These are phyloP conservation scores for Calonectria hongkongensis DNA, from an alignment of 2,329 filamentous ascomycete genomes.

Conservation along the genomic window DNA sequence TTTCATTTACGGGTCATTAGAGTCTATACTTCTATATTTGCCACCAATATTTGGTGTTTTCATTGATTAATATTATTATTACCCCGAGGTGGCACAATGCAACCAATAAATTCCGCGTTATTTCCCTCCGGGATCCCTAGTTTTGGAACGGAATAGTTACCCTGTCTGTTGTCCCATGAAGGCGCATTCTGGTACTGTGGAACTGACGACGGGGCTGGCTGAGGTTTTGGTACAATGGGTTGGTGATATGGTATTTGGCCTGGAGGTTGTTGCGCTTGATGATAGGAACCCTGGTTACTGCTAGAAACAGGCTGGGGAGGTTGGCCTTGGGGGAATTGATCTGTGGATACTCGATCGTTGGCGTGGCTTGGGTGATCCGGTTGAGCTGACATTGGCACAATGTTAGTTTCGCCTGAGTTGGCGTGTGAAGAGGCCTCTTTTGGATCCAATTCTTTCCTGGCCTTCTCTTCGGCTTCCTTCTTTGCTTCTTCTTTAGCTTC, in stretches of 20 bases:
- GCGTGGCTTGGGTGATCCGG: neutral
- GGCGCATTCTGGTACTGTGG: neutral
- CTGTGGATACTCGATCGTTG: neutral
- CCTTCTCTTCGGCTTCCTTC: slow-evolving; percentile 30
- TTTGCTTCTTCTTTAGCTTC: slow-evolving; percentile 40
- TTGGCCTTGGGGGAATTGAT: neutral
- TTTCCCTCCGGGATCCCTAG: neutral
- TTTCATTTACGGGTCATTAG: slow-evolving; percentile 38
- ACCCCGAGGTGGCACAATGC: neutral
- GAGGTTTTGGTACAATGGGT: neutral
- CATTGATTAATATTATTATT: slow-evolving; percentile 26
- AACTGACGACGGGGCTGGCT: too few relatives aligned
- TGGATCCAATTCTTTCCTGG: too few relatives aligned
- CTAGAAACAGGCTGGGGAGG: slow-evolving; percentile 4
- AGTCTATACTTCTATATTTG: slow-evolving; percentile 35
- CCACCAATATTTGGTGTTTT: slow-evolving; percentile 33
- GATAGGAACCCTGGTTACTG: neutral
- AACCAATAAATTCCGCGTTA: neutral
- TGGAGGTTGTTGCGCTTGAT: neutral
- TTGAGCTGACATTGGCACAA: neutral
- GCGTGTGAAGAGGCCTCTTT: slow-evolving; percentile 13
- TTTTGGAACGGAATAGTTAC: neutral
- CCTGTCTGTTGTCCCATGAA: neutral
- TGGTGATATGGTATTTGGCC: too few relatives aligned
- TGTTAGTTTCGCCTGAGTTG: neutral